These are phyloP conservation scores for Hygrophoropsis aurantiaca DNA, from an alignment of 768 basidiomycete genomes.

Conservation along the genomic window DNA sequence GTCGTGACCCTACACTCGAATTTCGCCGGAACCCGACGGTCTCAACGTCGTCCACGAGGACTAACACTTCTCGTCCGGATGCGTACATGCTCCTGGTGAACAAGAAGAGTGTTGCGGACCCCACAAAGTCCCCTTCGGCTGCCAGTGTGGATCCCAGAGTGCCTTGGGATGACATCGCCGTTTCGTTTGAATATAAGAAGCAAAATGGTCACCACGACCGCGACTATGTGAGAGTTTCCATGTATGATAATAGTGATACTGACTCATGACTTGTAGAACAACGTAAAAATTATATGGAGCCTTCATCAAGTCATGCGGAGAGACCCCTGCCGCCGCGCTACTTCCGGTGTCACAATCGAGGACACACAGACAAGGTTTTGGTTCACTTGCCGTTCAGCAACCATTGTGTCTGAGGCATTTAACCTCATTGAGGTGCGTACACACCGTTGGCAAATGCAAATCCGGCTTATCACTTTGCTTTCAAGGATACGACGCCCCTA, in stretches of 20 bases:
- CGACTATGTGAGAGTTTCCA: too few relatives aligned
- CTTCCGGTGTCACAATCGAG: constrained; percentile 26
- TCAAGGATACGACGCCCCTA: not conserved
- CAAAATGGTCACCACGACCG: not conserved
- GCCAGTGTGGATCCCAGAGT: not conserved
- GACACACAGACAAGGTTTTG: constrained; percentile 21
- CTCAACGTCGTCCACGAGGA: too few relatives aligned
- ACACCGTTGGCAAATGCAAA: not conserved
- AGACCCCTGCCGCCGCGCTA: constrained; percentile 24
- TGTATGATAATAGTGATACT: too few relatives aligned
- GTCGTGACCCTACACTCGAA: too few relatives aligned
- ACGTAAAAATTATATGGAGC: constrained; percentile 16
- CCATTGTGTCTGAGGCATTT: constrained; percentile 14
- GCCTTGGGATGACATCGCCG: not conserved
- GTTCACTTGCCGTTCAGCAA: constrained; percentile 21
- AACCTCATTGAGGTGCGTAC: constrained; percentile 13
- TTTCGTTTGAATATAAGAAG: not conserved
- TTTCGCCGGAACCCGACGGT: too few relatives aligned
- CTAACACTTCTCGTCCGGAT: not conserved
- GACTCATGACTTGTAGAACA: too few relatives aligned
- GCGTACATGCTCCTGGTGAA: too few relatives aligned
- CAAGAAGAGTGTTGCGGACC: not conserved
- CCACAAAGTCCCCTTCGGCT: not conserved
- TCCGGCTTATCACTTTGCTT: too few relatives aligned
- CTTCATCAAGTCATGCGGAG: constrained; percentile 21